Conservation (phyloP, 169 alveolate genomes). For the Plasmodium inui region DNA sequence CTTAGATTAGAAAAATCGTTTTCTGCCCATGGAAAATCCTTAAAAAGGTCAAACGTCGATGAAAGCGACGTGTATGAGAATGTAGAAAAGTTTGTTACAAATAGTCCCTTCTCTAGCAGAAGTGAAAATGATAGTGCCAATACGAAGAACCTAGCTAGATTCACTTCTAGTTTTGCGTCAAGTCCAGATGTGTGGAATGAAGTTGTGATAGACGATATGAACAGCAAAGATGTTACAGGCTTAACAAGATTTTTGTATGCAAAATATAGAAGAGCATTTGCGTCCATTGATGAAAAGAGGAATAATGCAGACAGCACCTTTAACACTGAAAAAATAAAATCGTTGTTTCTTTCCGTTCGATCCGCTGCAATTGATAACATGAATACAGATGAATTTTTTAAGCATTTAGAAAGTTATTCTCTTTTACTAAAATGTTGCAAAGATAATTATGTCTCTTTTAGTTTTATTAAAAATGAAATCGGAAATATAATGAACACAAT, state of each 20-base stretch:
- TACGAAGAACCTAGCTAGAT: neutral
- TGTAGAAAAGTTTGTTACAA: constrained; percentile 20
- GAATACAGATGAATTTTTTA: constrained; percentile 36
- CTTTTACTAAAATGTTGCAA: constrained; percentile 56
- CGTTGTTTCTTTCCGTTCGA: constrained; percentile 31
- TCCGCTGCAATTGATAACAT: constrained; percentile 36
- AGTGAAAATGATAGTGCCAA: constrained; percentile 22
- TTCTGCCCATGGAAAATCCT: neutral
- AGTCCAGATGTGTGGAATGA: constrained; percentile 45
- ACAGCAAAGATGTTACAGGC: constrained; percentile 37
- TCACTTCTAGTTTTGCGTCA: constrained; percentile 23
- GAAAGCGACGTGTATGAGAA: constrained; percentile 47
- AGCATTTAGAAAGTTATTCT: constrained; percentile 36
- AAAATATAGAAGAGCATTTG: constrained; percentile 59
- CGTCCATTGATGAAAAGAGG: constrained; percentile 27
- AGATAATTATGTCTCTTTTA: constrained; percentile 69
- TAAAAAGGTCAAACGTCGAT: constrained; percentile 22
- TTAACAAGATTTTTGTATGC: constrained; percentile 33
- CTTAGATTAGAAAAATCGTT: constrained; percentile 38
- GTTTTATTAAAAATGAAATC: constrained; percentile 69
- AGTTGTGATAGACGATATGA: constrained; percentile 27
- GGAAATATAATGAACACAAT: constrained; percentile 32
- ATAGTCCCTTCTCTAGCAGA: neutral
- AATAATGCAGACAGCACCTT: constrained; percentile 9
- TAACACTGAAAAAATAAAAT: constrained; percentile 54